These are phyloP conservation scores for Phalaenopsis aphrodite DNA, from an alignment of 106 monocot species.

Conservation along the genomic window DNA sequence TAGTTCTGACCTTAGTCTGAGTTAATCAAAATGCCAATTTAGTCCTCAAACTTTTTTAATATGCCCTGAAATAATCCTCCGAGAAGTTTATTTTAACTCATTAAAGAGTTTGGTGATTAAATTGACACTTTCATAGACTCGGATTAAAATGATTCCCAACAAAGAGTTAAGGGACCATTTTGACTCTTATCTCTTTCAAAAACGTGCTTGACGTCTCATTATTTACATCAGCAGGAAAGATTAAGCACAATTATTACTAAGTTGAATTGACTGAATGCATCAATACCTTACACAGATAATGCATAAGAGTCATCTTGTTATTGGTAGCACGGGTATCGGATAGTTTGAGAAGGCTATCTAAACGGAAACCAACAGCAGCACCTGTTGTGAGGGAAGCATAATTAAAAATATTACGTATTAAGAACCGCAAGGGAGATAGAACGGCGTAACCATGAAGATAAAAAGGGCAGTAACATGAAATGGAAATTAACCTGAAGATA, in stretches of 20 bases:
- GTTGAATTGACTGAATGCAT: background rate
- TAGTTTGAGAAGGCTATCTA: constrained; percentile 12
- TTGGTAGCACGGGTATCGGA: constrained; percentile 4
- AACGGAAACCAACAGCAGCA: constrained; percentile 11
- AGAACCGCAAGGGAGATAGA: background rate
- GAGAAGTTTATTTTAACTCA: too few species aligned
- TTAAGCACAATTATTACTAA: background rate
- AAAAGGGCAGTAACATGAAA: background rate
- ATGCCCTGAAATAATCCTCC: too few species aligned
- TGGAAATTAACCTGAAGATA: background rate
- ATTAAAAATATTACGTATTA: background rate
- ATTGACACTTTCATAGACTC: too few species aligned
- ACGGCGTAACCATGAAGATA: background rate
- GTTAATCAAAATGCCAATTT: too few species aligned
- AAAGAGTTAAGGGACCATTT: too few species aligned
- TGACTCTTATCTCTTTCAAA: background rate
- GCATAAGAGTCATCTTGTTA: constrained; percentile 12
- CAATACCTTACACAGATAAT: constrained; percentile 14
- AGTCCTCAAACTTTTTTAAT: too few species aligned
- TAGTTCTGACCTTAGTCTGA: too few species aligned
- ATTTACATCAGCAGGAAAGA: background rate
- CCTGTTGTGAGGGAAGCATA: constrained; percentile 3
- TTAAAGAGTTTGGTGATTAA: too few species aligned
- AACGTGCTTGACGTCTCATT: background rate
- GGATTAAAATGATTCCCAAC: too few species aligned